Conservation (phyloP, 805 yeast genomes). For the Ogataea corticis region DNA sequence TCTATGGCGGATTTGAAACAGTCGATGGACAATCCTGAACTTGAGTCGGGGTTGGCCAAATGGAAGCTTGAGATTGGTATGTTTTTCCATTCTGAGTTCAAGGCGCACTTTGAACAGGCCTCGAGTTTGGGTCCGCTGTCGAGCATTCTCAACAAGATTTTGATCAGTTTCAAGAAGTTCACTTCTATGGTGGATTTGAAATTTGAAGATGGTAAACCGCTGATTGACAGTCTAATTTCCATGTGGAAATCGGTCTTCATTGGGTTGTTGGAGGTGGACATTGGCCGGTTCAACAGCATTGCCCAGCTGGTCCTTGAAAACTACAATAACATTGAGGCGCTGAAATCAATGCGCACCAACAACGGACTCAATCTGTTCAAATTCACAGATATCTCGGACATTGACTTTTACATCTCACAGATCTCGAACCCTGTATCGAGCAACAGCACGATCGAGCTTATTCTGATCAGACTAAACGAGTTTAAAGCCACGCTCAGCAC, state of each 20-base stretch:
- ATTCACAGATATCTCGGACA: constrained; percentile 23
- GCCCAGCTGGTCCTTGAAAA: constrained; percentile 19
- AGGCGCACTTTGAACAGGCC: constrained; percentile 8
- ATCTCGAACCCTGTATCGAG: constrained; percentile 17
- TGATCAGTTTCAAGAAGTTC: constrained; percentile 32
- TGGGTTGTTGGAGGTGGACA: constrained; percentile 13
- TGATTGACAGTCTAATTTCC: constrained; percentile 19
- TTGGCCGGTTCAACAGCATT: constrained; percentile 22
- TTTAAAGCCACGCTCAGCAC: constrained; percentile 20
- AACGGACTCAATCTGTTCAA: constrained; percentile 24
- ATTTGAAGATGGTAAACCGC: constrained; percentile 5
- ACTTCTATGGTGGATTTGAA: constrained; percentile 30
- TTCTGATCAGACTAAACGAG: constrained; percentile 18
- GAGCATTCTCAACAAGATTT: constrained; percentile 18
- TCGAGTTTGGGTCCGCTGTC: constrained; percentile 21
- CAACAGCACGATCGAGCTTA: constrained; percentile 14
- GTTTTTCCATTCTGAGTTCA: constrained; percentile 13
- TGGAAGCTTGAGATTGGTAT: constrained; percentile 28
- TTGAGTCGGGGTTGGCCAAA: constrained; percentile 9
- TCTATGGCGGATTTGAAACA: constrained; percentile 15
- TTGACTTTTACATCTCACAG: constrained; percentile 23
- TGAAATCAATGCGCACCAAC: constrained; percentile 11
- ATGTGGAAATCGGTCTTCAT: constrained; percentile 23
- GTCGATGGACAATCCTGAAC: constrained; percentile 6
- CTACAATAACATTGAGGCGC: constrained; percentile 11